Evolutionary conservation across 1,139 yeast species (phyloP).

Genomic region (Kodamaea sp.): DNA sequence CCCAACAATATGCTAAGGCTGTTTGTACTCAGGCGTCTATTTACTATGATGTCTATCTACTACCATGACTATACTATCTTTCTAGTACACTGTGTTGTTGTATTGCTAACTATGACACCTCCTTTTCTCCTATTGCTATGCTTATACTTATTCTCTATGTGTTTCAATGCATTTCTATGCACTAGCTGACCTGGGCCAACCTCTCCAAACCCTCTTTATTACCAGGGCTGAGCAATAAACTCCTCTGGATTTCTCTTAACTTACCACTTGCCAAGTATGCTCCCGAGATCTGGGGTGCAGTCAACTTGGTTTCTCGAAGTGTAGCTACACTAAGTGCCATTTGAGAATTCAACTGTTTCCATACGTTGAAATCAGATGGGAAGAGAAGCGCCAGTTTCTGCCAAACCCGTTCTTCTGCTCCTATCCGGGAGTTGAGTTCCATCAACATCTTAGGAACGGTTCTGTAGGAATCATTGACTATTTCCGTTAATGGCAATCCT

Average conservation of each 20-base stretch:
- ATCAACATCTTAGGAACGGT: slow-evolving; percentile 63
- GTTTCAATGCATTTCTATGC: too few species aligned
- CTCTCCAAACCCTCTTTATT: neutral
- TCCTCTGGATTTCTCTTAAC: slow-evolving; percentile 60
- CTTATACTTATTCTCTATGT: too few species aligned
- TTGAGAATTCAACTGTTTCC: slow-evolving; percentile 60
- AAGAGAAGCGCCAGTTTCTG: slow-evolving; percentile 70
- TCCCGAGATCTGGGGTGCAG: slow-evolving; percentile 52
- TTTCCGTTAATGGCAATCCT: slow-evolving; percentile 47
- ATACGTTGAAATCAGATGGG: slow-evolving; percentile 68
- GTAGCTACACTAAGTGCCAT: slow-evolving; percentile 50
- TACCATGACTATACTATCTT: too few species aligned
- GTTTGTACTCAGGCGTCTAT: too few species aligned
- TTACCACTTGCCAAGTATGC: slow-evolving; percentile 50
- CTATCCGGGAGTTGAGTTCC: slow-evolving; percentile 45
- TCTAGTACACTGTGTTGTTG: too few species aligned
- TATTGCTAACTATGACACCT: too few species aligned
- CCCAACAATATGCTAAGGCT: too few species aligned
- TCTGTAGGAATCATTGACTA: slow-evolving; percentile 51
- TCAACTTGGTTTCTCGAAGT: slow-evolving; percentile 51
- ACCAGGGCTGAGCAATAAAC: slow-evolving; percentile 40
- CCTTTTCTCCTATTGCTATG: too few species aligned
- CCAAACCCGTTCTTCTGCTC: slow-evolving; percentile 45
- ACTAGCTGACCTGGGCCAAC: too few species aligned
- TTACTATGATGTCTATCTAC: too few species aligned